phyloP scores from a whole-genome alignment of 495 filamentous ascomycete species.

The Hypoxylon trugodes region DNA sequence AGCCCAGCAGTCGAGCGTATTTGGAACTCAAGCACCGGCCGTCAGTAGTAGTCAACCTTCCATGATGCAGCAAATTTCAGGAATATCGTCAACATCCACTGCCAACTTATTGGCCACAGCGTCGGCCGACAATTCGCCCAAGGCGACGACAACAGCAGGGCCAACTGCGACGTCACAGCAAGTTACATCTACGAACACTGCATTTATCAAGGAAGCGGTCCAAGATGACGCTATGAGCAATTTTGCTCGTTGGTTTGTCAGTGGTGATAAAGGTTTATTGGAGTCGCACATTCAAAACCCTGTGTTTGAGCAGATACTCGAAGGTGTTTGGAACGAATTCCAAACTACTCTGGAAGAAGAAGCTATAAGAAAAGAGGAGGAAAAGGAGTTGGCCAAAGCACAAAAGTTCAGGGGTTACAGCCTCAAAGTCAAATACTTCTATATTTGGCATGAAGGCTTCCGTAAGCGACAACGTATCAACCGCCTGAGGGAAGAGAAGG shows the following conservation, averaged over 20 bases:
- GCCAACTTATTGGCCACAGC: neutral
- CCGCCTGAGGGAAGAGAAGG: constrained; percentile 45
- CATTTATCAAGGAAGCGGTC: neutral
- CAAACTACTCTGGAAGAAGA: constrained; percentile 49
- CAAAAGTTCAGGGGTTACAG: constrained; percentile 51
- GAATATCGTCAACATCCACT: neutral
- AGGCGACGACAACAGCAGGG: neutral
- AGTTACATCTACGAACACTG: neutral
- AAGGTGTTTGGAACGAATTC: constrained; percentile 42
- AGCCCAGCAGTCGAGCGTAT: neutral
- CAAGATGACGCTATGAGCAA: constrained; percentile 47
- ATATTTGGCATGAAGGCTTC: constrained; percentile 56
- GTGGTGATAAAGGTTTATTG: constrained; percentile 54
- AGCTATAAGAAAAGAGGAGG: constrained; percentile 49
- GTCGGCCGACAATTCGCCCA: neutral
- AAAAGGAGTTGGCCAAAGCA: constrained; percentile 49
- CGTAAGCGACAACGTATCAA: constrained; percentile 46
- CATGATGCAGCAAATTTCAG: neutral
- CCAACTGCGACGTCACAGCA: neutral
- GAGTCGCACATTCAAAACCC: constrained; percentile 45
- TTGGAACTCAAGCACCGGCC: neutral
- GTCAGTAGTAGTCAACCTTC: neutral
- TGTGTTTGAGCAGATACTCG: constrained; percentile 49
- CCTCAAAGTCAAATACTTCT: constrained; percentile 57
- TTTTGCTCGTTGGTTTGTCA: constrained; percentile 57